Evolutionary conservation across 352 stramenopile genomes (phyloP).

Genomic region (Phytophthora pluvialis): DNA sequence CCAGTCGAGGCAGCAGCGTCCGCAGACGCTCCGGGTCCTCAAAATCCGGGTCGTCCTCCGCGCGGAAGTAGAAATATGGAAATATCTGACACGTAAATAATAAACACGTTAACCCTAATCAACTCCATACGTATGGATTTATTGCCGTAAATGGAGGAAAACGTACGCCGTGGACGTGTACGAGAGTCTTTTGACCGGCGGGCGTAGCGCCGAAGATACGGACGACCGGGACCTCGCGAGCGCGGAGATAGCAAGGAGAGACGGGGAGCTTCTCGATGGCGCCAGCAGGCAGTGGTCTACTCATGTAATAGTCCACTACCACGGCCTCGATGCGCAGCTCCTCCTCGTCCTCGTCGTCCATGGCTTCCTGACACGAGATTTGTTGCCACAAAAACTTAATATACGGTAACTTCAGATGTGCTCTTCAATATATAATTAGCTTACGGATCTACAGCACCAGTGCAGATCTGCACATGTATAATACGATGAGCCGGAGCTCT

Average conservation of each 20-base stretch:
- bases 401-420: neutral
- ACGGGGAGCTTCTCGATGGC: conserved; percentile 53
- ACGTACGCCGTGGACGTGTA: conserved; percentile 89
- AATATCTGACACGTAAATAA: conserved; percentile 61
- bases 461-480: too few relatives aligned
- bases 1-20: conserved; percentile 68
- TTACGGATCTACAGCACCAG: neutral
- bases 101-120: neutral
- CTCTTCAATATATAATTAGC: neutral
- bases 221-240: conserved; percentile 82
- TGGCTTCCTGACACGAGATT: neutral
- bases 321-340: conserved; percentile 76
- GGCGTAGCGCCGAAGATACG: conserved; percentile 91
- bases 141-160: neutral
- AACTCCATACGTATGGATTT: neutral
- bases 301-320: conserved; percentile 88
- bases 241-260: conserved; percentile 74
- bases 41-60: conserved; percentile 64
- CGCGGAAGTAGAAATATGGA: conserved; percentile 90
- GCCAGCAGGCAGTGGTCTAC: conserved; percentile 51
- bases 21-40: conserved; percentile 68
- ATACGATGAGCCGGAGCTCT: too few relatives aligned
- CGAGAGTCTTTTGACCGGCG: conserved; percentile 88
- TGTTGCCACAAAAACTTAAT: neutral
- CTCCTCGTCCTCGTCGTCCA: conserved; percentile 38